A percentile compares a stretch with the other conserved stretches of the same genome.
Conservation (phyloP, 2,329 filamentous ascomycete species). For the Biscogniauxia marginata region DNA sequence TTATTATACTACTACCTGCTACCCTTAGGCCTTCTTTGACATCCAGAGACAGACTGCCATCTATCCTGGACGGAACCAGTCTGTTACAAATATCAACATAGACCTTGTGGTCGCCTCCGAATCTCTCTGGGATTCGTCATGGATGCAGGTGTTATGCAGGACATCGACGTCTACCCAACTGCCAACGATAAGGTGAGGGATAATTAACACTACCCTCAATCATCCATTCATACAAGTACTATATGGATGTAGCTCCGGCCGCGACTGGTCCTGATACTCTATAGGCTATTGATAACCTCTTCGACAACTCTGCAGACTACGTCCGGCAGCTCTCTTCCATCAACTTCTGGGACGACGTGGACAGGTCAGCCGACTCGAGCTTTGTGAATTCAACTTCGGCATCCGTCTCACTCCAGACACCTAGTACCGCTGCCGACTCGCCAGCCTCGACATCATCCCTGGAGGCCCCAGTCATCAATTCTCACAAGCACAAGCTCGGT, state of each 20-base stretch:
- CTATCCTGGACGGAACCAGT: background rate
- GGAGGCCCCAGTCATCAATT: conserved; percentile 20
- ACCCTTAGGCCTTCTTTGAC: background rate
- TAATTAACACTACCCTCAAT: conserved; percentile 5
- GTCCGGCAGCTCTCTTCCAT: conserved; percentile 32
- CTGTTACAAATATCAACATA: conserved; percentile 15
- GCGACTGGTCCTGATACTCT: conserved; percentile 10
- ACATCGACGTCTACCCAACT: conserved; percentile 35
- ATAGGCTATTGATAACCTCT: conserved; percentile 31
- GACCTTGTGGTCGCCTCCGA: conserved; percentile 22
- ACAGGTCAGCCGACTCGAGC: conserved; percentile 30
- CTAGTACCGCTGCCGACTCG: conserved; percentile 27
- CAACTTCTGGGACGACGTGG: conserved; percentile 35
- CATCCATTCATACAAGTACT: conserved; percentile 15
- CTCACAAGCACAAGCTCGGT: conserved; percentile 29
- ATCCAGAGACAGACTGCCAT: background rate
- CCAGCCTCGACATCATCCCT: conserved; percentile 27
- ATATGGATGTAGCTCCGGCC: background rate
- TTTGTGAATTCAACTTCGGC: conserved; percentile 29
- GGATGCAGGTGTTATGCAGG: conserved; percentile 36
- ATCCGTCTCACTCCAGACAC: conserved; percentile 27
- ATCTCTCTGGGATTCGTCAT: conserved; percentile 32
- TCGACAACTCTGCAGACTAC: conserved; percentile 33
- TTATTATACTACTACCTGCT: background rate
- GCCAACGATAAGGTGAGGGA: conserved; percentile 33